Evolutionary conservation across 2,329 filamentous ascomycete species (phyloP), one percentile per base, ranked within the genome.

Genomic region (Graphiopsis chlorocephala): DNA sequence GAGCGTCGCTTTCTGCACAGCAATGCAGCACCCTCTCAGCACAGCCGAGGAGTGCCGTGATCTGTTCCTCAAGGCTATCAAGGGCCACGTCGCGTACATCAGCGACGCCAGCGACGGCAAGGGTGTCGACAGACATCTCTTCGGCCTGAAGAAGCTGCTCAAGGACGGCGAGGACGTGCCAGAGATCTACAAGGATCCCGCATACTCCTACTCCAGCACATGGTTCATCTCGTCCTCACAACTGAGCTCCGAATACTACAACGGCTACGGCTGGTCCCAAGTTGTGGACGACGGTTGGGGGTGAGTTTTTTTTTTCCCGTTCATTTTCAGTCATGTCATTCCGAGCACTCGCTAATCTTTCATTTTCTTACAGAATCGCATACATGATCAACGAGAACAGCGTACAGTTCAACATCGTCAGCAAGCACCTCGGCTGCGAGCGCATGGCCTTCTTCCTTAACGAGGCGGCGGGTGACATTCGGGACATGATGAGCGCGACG

Each of bases 361-460:
- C n/a, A 12, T 42, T 28, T 50, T 45, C 25, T 63, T 14, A 56
- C 69, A 78, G 75, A 48, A 96, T 99, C 75, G 95, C 95, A 45
- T 99, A 99, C 78, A 99, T 99, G 95, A 98, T 99, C 78, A 99
- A 99, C 77, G 94, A 98, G 84, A 96, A 97, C 79, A 96, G 92
- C 78, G 85, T 99, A 69, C 95, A 98, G 86, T 98, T 99, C 83
- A 99, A 99, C 81, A 88, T 99, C 71, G 93, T 96, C 69, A 95
- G 91, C 77, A 99, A 98, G 85, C 88, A 90, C 64, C 83, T 97
- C 58, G 95, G 94, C 52, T 92, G 90, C 75, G 88, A 95, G 73
- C 89, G 91, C 71, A 97, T 99, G 94, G 95, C 91, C 80, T 91
- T 94, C 84, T 99, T 92, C 81, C 83, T 99, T 70, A 96, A 93